Base-by-base conservation (phyloP, 306 rosid species). In the Purshia tridentata region DNA sequence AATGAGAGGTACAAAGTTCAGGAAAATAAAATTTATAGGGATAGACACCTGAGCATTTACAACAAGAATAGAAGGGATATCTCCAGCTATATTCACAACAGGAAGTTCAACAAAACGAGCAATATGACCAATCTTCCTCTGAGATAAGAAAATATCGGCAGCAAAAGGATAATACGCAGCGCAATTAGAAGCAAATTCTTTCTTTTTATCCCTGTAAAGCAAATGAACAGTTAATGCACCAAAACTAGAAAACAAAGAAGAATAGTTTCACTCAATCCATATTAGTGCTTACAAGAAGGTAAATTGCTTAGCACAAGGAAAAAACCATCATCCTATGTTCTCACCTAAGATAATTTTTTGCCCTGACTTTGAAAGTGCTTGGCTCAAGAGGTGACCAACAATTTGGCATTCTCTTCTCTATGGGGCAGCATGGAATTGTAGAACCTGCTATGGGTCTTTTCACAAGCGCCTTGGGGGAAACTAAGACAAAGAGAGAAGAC, bases 71-170 rank as follows among this genome's bases (percentile, higher is more conserved):
- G 96, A 81, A 77, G 99, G 99, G 62, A 80, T 52, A 7, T 94
- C 99, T 76, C 88, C 93, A 13, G 84, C 74, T 55, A 77, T 6
- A 82, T 82, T 83, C 72, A 85, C 76, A 52, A 83, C 82, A 49
- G 99, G 97, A 81, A 94, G 87, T 85, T 91, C 96, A 60, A 94
- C 86, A 77, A 85, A 91, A n/a, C 99, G 97, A 69, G 97, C 89
- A 78, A 94, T 83, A 57, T 94, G 99, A 79, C 91, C 96, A 85
- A 94, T 79, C 80, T 89, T 94, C 58, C 91, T 87, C 0, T 65
- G 86, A 65, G 95, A 94, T 66, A 87, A 39, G 79, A 94, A 94
- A 70, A 94, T 75, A 71, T 94, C 99, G 44, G 87, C 95, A 1
- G 95, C 96, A 1, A 94, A 76, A 70, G 99, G 97, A 83, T 85